Evolutionary conservation across 2,329 filamentous ascomycete genomes (phyloP), one percentile per base, ranked within the genome.

Genomic region (Davidsoniella eucalypti): DNA sequence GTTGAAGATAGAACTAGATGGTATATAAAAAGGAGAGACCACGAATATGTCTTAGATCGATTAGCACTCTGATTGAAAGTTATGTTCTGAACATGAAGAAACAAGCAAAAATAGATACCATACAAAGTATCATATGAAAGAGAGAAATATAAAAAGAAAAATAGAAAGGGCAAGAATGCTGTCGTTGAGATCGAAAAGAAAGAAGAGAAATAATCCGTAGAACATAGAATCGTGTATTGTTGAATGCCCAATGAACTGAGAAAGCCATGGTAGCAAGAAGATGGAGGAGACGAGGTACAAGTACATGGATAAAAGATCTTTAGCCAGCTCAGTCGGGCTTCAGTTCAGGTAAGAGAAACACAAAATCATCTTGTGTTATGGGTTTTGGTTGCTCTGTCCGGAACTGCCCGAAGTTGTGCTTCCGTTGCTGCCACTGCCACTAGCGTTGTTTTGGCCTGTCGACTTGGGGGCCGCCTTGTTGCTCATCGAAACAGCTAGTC

Each of bases 401-500:
- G 21, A 41, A 41, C 25, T 41, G 33, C 46, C 36, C 21, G 18
- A 23, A 4, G 21, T 18, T 17, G 39, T 41, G 25, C 8, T 26
- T 48, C 47, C 47, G 9, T 25, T 44, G 16, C 4, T 26, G 14
- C 16, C 21, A 4, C 23, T 29, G 12, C 36, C 42, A 18, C 21
- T 40, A n/a, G 21, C 10, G 18, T 39, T 25, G 14, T 23, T 48
- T 9, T 33, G 29, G 29, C 12, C 29, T 5, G 29, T 33, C 29
- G 29, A 33, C 36, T 44, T 44, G 10, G 42, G 42, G 2, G 21
- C 23, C 43, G 41, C 49, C 49, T 41, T 44, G 18, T 50, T 47
- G 29, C 42, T 49, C 46, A 52, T 52, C 12, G 51, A 52, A 14
- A 52, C 51, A 2, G 51, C 51, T n/a, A 52, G 38, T 12, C 51